Base-by-base conservation (phyloP, 2,329 filamentous ascomycete species). In the Penicillium sp. region DNA sequence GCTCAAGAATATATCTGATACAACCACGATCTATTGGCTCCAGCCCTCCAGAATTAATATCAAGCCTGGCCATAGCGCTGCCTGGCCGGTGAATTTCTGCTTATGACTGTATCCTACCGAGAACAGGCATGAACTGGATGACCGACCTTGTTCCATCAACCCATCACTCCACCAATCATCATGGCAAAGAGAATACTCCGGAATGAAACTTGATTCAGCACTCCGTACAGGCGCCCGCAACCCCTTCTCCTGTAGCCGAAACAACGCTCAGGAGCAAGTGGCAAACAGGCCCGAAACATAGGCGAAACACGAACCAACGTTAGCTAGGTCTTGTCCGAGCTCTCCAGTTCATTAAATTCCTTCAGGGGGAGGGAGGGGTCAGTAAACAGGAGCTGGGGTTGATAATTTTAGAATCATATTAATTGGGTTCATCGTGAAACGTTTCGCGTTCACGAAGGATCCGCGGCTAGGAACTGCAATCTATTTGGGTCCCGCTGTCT, bases 291-390 rank as follows among this genome's bases (percentile, higher is more conserved):
- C 49, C 58, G 60, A 63, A 65, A 67, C 62, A 58, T 37, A 37
- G 59, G 44, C 56, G 60, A 65, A 63, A 65, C 63, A 63, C 50
- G 53, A 60, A 62, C 44, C 44, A 58, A 62, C 58, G 58, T 63
- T 22, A 65, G 60, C 63, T 53, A 10, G 51, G 19, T 17, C 35
- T 54, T 6, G 19, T 35, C 49, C 45, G 8, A 5, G 22, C 24
- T 53, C 53, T 24, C 50, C 37, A 37, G 28, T 33, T 33, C 30
- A 33, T 12, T 33, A 10, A 33, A 2, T 33, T 50, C 26, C 24
- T 47, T 65, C 50, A 56, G 49, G 53, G 58, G 22, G 13, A 15
- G 13, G 19, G n/a, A 15, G 35, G 51, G 35, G n/a, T 12, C 30
- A 26, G 30, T 35, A 45, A 47, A 22, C 19, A 10, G 22, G 40